Percentiles rank a stretch among this genome's conserved stretches.
Evolutionary conservation across 2,329 filamentous ascomycete genomes (phyloP).

Genomic region (Chaetomium olivaceum): DNA sequence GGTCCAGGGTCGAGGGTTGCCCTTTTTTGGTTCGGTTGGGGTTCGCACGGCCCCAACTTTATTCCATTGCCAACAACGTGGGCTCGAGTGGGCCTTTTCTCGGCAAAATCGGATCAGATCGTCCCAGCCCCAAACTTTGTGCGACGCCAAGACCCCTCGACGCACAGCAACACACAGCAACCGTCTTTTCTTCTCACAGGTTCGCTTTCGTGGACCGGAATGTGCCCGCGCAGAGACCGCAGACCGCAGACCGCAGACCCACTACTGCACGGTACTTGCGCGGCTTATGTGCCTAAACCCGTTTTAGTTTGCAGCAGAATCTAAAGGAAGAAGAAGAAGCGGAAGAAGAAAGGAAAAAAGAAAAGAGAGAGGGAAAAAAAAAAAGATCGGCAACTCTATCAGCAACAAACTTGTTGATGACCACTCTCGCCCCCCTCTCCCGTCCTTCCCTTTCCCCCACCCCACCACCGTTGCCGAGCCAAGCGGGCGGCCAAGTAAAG

Average conservation of each 20-base stretch:
- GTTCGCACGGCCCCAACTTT: constrained; percentile 11
- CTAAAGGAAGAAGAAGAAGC: neutral
- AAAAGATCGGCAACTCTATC: constrained; percentile 11
- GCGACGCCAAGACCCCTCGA: constrained; percentile 16
- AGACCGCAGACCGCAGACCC: too few species aligned
- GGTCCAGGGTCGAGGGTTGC: neutral
- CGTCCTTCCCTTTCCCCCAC: too few species aligned
- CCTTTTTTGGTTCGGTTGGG: neutral
- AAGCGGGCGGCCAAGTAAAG: constrained; percentile 4
- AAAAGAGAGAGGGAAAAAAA: neutral
- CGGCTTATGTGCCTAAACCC: neutral
- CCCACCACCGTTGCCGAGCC: constrained; percentile 3
- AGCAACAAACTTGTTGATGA: constrained; percentile 2
- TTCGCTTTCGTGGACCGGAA: neutral
- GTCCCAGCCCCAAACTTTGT: constrained; percentile 27
- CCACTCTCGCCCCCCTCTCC: too few species aligned
- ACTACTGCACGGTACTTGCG: neutral
- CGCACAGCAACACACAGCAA: neutral
- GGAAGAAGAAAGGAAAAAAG: neutral
- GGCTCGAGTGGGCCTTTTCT: neutral
- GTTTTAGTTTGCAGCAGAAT: neutral
- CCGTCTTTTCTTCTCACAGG: neutral
- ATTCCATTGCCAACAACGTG: constrained; percentile 7
- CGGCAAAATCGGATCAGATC: constrained; percentile 32
- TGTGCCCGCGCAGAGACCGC: neutral